A percentile compares a stretch with the other conserved stretches of the same genome.
Evolutionary conservation across 176 grass and related monocot genomes (phyloP).

Genomic region (Otatea glauca): DNA sequence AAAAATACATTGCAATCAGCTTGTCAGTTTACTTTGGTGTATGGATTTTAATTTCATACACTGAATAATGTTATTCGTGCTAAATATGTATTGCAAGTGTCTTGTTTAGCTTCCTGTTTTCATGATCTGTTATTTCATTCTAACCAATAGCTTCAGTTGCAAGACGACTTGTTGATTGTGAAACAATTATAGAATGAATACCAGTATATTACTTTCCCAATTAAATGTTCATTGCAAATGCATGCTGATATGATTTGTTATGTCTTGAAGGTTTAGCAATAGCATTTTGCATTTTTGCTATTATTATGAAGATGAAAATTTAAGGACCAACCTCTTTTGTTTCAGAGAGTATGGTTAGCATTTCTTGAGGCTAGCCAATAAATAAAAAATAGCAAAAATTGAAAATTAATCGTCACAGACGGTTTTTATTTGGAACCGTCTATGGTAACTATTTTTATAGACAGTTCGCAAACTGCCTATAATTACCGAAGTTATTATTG

Average conservation of each 20-base stretch:
- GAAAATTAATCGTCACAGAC: too few relatives aligned
- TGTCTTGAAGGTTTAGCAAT: constrained; percentile 93
- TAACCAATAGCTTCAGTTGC: not conserved
- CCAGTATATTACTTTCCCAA: constrained; percentile 5
- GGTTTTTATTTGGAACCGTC: too few relatives aligned
- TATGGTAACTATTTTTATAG: too few relatives aligned
- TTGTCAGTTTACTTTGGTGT: not conserved
- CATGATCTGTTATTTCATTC: not conserved
- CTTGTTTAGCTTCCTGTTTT: constrained; percentile 31
- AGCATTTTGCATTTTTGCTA: constrained; percentile 85
- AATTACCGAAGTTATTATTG: too few relatives aligned
- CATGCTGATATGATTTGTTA: constrained; percentile 86
- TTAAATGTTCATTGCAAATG: constrained; percentile 27
- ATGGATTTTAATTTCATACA: not conserved
- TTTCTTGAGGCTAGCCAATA: too few relatives aligned
- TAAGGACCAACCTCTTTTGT: too few relatives aligned
- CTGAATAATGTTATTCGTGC: not conserved
- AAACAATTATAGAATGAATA: too few relatives aligned
- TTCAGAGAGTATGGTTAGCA: too few relatives aligned
- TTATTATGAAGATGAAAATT: too few relatives aligned
- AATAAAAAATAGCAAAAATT: too few relatives aligned
- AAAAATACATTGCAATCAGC: not conserved
- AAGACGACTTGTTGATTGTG: not conserved
- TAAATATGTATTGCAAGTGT: not conserved
- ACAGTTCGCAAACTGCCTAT: too few relatives aligned